Conservation (phyloP, 2,329 filamentous ascomycete genomes). For the Ceratocystis colombiana region DNA sequence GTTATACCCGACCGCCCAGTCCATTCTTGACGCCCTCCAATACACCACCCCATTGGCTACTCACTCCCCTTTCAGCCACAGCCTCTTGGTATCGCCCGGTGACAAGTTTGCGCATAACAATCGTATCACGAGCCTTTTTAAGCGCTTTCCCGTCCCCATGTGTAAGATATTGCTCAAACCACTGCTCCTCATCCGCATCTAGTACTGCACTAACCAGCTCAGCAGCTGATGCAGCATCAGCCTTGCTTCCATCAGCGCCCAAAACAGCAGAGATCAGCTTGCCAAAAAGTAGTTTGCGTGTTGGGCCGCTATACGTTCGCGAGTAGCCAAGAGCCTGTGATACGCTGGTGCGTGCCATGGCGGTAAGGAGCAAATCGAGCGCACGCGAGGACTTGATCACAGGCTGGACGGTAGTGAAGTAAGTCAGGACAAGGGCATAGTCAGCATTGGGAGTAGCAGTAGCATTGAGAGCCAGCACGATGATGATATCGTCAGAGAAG, state of each 20-base stretch:
- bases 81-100: slow-evolving; percentile 49
- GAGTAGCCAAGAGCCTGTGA: slow-evolving; percentile 66
- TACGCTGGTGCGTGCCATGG: slow-evolving; percentile 56
- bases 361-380: slow-evolving; percentile 57
- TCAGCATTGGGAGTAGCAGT: slow-evolving; percentile 51
- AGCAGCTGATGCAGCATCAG: slow-evolving; percentile 46
- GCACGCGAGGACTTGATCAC: slow-evolving; percentile 55
- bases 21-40: slow-evolving; percentile 44
- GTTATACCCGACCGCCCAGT: slow-evolving; percentile 27
- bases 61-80: slow-evolving; percentile 36
- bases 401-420: slow-evolving; percentile 67
- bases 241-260: slow-evolving; percentile 33
- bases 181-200: slow-evolving; percentile 57
- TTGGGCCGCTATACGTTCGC: slow-evolving; percentile 51
- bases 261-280: slow-evolving; percentile 53
- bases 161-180: slow-evolving; percentile 61
- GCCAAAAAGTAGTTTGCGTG: slow-evolving; percentile 56
- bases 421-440: slow-evolving; percentile 59
- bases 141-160: slow-evolving; percentile 54
- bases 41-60: slow-evolving; percentile 41
- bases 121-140: slow-evolving; percentile 58
- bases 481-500: slow-evolving; percentile 73
- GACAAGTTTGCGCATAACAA: slow-evolving; percentile 63
- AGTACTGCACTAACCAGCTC: slow-evolving; percentile 67
- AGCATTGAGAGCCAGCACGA: slow-evolving; percentile 53